phyloP scores from a whole-genome alignment of 768 basidiomycete species.

The Boletus reticulatus region DNA sequence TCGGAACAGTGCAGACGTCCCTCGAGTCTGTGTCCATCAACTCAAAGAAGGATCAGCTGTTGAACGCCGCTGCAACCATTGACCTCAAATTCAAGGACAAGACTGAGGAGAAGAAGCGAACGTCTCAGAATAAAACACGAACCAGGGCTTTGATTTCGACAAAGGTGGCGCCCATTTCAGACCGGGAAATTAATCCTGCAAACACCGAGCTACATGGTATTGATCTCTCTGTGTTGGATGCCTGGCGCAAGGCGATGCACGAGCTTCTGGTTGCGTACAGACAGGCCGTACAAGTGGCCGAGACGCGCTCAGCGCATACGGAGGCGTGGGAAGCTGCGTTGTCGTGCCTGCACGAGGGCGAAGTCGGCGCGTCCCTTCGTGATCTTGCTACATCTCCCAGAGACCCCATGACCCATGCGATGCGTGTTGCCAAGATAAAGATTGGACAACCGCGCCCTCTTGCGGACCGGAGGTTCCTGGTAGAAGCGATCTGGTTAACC shows the following conservation, averaged over 20 bases:
- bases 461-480: slow-evolving; percentile 56
- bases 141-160: slow-evolving; percentile 12
- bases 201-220: slow-evolving; percentile 29
- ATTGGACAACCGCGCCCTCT: slow-evolving; percentile 58
- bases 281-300: slow-evolving; percentile 38
- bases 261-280: slow-evolving; percentile 40
- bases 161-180: slow-evolving; percentile 22
- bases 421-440: slow-evolving; percentile 48
- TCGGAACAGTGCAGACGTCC: slow-evolving; percentile 30
- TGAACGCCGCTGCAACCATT: slow-evolving; percentile 8
- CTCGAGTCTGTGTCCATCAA: slow-evolving; percentile 30
- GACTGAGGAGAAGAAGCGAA: not conserved
- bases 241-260: slow-evolving; percentile 41
- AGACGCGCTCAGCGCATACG: slow-evolving; percentile 52
- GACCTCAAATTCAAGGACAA: slow-evolving; percentile 15
- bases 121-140: slow-evolving; percentile 9
- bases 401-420: slow-evolving; percentile 46
- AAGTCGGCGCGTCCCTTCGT: slow-evolving; percentile 34
- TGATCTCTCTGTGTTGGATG: slow-evolving; percentile 26
- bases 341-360: slow-evolving; percentile 47
- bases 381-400: slow-evolving; percentile 38
- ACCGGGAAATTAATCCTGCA: slow-evolving; percentile 28
- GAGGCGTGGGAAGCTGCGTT: slow-evolving; percentile 62
- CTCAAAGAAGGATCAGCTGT: slow-evolving; percentile 15
- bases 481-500: slow-evolving; percentile 59